A percentile compares a stretch with the other conserved stretches of the same genome.
phyloP scores from a whole-genome alignment of 768 basidiomycete species.

The Pleurotus giganteus region DNA sequence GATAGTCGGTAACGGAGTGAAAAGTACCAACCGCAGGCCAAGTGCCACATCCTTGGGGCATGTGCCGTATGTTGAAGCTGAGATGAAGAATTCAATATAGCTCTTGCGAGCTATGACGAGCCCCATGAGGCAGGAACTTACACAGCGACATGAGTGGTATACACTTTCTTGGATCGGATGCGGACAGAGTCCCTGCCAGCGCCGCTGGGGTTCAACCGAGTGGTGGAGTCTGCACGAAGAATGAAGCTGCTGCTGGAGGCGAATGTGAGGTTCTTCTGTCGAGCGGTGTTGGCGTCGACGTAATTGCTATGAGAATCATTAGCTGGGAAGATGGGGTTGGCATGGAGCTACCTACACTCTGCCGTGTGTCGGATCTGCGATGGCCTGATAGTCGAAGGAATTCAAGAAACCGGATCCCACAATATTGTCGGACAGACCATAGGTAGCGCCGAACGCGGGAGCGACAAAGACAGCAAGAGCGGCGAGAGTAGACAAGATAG shows the following conservation, averaged over 20 bases:
- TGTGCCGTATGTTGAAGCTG: slow-evolving; percentile 53
- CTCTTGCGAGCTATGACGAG: neutral
- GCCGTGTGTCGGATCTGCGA: slow-evolving; percentile 57
- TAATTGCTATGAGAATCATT: slow-evolving; percentile 32
- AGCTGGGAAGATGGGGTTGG: neutral
- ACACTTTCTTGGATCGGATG: slow-evolving; percentile 50
- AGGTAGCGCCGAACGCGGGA: slow-evolving; percentile 35
- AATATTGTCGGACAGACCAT: slow-evolving; percentile 40
- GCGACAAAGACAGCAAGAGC: neutral
- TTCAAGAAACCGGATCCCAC: slow-evolving; percentile 44
- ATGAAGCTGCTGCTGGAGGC: slow-evolving; percentile 51
- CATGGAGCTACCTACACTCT: slow-evolving; percentile 34
- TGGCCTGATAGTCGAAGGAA: slow-evolving; percentile 47
- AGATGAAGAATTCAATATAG: slow-evolving; percentile 2
- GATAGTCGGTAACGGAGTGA: neutral
- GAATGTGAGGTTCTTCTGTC: slow-evolving; percentile 54
- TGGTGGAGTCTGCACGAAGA: slow-evolving; percentile 54
- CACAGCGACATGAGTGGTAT: slow-evolving; percentile 53
- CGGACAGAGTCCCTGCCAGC: slow-evolving; percentile 61
- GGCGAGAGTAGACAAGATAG: neutral
- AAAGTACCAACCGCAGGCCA: slow-evolving; percentile 43
- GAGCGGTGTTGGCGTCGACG: slow-evolving; percentile 46
- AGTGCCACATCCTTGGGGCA: slow-evolving; percentile 60
- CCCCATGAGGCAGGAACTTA: no score
- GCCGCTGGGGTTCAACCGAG: slow-evolving; percentile 41